Conservation (phyloP, 2,329 filamentous ascomycete species). For the Calonectria multiphialidica region DNA sequence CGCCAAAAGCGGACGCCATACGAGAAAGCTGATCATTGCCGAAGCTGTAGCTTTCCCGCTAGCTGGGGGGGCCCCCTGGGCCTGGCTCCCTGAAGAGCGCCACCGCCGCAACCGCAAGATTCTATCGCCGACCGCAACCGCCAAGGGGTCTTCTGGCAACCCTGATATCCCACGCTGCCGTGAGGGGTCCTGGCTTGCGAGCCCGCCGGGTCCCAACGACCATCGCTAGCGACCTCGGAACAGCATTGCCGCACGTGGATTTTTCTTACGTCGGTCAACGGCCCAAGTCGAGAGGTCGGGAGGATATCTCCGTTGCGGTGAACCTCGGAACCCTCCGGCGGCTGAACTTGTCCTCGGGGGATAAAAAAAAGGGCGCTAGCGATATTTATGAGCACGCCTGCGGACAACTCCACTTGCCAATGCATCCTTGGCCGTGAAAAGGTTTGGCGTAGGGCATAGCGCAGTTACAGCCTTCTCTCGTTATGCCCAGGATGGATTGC, state of each 20-base stretch:
- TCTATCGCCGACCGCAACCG: not conserved
- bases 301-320: not conserved
- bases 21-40: not conserved
- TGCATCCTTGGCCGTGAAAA: not conserved
- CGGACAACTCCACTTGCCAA: not conserved
- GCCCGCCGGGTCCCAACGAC: not conserved
- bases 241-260: not conserved
- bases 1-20: not conserved
- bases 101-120: not conserved
- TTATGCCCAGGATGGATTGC: not conserved
- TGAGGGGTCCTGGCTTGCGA: not conserved
- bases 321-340: not conserved
- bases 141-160: not conserved
- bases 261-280: not conserved
- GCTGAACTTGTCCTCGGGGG: not conserved
- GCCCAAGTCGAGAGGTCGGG: no score
- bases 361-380: not conserved
- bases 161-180: not conserved
- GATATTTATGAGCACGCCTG: not conserved
- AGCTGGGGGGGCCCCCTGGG: not conserved
- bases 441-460: not conserved
- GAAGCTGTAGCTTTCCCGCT: not conserved
- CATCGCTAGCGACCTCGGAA: not conserved
- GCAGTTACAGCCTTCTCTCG: not conserved
- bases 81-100: not conserved